phyloP scores from a whole-genome alignment of 2,329 filamentous ascomycete genomes.

The Cladophialophora chaetospira region DNA sequence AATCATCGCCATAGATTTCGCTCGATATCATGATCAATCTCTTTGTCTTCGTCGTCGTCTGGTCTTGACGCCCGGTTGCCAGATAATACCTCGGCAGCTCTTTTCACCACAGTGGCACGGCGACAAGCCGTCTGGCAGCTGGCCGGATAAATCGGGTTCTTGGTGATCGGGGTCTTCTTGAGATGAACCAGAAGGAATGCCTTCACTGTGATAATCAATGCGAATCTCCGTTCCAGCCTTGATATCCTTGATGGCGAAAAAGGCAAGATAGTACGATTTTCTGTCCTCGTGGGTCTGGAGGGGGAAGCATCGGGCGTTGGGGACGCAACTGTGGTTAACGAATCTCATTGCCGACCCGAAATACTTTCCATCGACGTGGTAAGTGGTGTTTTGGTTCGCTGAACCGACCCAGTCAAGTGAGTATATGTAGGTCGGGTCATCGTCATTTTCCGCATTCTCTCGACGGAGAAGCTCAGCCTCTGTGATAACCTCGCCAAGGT shows the following conservation, averaged over 20 bases:
- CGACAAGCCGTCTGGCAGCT: conserved; percentile 42
- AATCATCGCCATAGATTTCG: too few relatives aligned
- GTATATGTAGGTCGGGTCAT: conserved; percentile 46
- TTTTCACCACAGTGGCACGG: conserved; percentile 48
- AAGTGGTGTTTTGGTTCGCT: conserved; percentile 32
- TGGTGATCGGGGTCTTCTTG: conserved; percentile 11
- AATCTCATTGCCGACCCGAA: conserved; percentile 48
- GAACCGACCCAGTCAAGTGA: conserved; percentile 42
- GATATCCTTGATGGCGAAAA: conserved; percentile 49
- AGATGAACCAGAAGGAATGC: conserved; percentile 9
- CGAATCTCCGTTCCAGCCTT: conserved; percentile 47
- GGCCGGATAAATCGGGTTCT: conserved; percentile 22
- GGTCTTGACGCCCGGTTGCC: conserved; percentile 33
- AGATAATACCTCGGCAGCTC: conserved; percentile 49
- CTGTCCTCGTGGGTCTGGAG: conserved; percentile 46
- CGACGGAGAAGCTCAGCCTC: conserved; percentile 41
- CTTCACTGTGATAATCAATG: conserved; percentile 45
- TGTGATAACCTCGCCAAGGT: conserved; percentile 49
- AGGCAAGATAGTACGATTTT: conserved; percentile 49
- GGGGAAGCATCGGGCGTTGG: conserved; percentile 49
- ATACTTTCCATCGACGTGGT: conserved; percentile 47
- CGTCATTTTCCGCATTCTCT: conserved; percentile 37
- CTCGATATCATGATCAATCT: neutral
- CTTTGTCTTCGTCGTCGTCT: conserved; percentile 16
- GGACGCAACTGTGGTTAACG: conserved; percentile 53